These are phyloP conservation scores for Cucurbita moschata DNA, from an alignment of 306 rosid species.

Conservation along the genomic window DNA sequence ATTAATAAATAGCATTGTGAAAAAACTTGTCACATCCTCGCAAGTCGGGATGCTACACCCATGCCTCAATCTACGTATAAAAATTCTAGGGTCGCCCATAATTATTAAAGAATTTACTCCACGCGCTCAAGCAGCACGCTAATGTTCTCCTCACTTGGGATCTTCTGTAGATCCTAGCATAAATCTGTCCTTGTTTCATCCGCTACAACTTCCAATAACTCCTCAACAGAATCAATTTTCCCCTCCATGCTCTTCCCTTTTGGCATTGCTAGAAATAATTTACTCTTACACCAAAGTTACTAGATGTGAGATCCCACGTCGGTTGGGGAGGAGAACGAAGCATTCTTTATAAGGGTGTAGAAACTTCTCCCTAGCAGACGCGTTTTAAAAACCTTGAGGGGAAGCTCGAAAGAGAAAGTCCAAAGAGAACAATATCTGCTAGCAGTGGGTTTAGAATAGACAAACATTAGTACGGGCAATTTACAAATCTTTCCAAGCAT, in stretches of 20 bases:
- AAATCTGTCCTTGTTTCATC: not conserved
- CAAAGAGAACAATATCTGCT: no score
- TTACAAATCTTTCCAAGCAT: not conserved
- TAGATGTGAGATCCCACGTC: not conserved
- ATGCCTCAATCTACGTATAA: not conserved
- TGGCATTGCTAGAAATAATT: not conserved
- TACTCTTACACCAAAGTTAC: not conserved
- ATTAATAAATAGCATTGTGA: not conserved
- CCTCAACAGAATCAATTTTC: not conserved
- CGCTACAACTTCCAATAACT: not conserved
- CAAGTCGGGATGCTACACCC: not conserved
- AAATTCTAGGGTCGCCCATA: not conserved
- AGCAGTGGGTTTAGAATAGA: not conserved
- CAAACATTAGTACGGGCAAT: not conserved
- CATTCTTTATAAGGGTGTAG: no score
- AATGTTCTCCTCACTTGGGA: not conserved
- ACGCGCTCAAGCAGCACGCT: not conserved
- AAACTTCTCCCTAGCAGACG: no score
- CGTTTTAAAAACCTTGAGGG: no score
- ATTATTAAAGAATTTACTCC: not conserved
- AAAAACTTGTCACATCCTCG: not conserved
- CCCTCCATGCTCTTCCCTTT: not conserved
- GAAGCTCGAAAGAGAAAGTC: no score
- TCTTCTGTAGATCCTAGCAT: not conserved
- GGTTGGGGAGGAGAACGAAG: no score